phyloP scores from a whole-genome alignment of 2,329 filamentous ascomycete genomes.

The Penicillium sclerotiorum region DNA sequence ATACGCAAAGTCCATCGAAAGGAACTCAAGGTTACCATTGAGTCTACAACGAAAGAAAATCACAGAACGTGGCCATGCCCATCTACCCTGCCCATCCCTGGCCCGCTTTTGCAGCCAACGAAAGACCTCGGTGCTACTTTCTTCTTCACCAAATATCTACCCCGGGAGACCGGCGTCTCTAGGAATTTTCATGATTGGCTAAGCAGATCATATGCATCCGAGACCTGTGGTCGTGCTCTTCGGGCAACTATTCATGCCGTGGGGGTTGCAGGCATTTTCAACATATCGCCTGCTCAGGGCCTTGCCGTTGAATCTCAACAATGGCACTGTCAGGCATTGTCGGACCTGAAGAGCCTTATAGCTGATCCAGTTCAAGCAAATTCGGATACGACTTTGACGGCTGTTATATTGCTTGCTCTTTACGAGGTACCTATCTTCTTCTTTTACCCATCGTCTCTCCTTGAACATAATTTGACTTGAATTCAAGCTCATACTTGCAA shows the following conservation, averaged over 20 bases:
- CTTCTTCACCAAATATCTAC: constrained; percentile 4
- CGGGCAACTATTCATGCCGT: not conserved
- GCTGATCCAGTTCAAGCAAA: not conserved
- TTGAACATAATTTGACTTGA: too few species aligned
- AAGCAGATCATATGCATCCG: not conserved
- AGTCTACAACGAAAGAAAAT: too few species aligned
- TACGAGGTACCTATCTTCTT: constrained; percentile 1
- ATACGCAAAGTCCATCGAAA: not conserved
- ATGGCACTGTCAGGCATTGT: not conserved
- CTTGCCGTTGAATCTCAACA: not conserved
- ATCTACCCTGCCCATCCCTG: too few species aligned
- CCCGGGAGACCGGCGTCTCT: not conserved
- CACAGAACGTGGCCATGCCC: too few species aligned
- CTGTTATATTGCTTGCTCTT: not conserved
- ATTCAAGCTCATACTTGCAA: not conserved
- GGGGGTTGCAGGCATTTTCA: not conserved
- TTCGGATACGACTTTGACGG: not conserved
- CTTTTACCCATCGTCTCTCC: not conserved
- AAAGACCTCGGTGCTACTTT: not conserved
- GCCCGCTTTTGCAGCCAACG: not conserved
- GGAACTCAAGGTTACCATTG: too few species aligned
- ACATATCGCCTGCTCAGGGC: not conserved
- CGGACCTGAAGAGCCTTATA: not conserved
- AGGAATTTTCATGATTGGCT: constrained; percentile 4
- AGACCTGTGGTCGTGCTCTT: not conserved